phyloP scores from a whole-genome alignment of 2,329 filamentous ascomycete species.

The Microdochium bolleyi region DNA sequence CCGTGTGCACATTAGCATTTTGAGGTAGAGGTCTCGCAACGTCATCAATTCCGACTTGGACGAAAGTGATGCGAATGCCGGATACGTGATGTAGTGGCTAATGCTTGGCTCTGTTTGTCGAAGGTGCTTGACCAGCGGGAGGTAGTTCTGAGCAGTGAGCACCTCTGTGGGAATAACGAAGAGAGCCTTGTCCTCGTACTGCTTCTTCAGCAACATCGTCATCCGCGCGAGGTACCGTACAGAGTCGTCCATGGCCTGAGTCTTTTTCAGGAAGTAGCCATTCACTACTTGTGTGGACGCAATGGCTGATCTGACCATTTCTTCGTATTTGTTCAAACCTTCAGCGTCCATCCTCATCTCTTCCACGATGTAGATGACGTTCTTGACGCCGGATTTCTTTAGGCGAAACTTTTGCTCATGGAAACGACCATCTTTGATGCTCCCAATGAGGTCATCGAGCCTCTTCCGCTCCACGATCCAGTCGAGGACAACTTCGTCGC shows the following conservation, averaged over 20 bases:
- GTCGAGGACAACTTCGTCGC: slow-evolving; percentile 67
- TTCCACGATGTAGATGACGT: slow-evolving; percentile 74
- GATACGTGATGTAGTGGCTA: slow-evolving; percentile 59
- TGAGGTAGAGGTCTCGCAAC: slow-evolving; percentile 66
- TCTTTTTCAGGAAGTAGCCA: slow-evolving; percentile 72
- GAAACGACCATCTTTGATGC: slow-evolving; percentile 76
- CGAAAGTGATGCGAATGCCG: slow-evolving; percentile 62
- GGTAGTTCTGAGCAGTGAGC: slow-evolving; percentile 58
- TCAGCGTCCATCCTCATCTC: slow-evolving; percentile 56
- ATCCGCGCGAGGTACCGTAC: slow-evolving; percentile 68
- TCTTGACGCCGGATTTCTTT: slow-evolving; percentile 61
- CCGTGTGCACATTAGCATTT: slow-evolving; percentile 78
- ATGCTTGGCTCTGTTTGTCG: slow-evolving; percentile 38
- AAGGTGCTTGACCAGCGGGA: slow-evolving; percentile 53
- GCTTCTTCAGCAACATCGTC: slow-evolving; percentile 58
- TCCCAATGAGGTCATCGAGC: slow-evolving; percentile 70
- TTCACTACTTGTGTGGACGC: slow-evolving; percentile 72
- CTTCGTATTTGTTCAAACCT: slow-evolving; percentile 48
- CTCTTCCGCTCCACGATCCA: slow-evolving; percentile 78
- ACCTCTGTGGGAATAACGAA: slow-evolving; percentile 57
- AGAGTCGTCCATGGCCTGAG: slow-evolving; percentile 67
- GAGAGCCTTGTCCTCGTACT: slow-evolving; percentile 52
- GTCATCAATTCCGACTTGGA: slow-evolving; percentile 71
- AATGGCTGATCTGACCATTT: slow-evolving; percentile 64
- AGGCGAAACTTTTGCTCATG: slow-evolving; percentile 81